Base-by-base conservation (phyloP, 257 asterid genomes). In the Solanum habrochaites region DNA sequence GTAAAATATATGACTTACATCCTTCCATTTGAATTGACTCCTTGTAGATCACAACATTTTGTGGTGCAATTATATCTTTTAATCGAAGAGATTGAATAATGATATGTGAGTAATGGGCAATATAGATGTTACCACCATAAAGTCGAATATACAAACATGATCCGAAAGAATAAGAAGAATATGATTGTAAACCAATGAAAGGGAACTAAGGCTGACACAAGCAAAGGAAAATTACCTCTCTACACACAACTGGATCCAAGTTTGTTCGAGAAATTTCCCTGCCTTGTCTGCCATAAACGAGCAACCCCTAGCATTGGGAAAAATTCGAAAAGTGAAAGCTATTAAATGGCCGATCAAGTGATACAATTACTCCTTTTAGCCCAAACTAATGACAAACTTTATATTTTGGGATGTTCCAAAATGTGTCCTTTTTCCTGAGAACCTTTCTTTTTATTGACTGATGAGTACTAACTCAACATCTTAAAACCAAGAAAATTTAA, bases 271-370 rank as follows among this genome's bases (percentile, higher is more conserved):
- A 93, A 88, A 96, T 97, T 94, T 97, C 99, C 83, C 94, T 93
- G 39, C 99, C 99, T 89, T 96, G 96, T 86, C 92, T 96, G 75
- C 99, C 99, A 88, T 97, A 96, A 39, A 97, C 99, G 71, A 97
- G 98, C 93, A 97, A 92, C 86, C 99, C 99, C 99, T 97, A 94
- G 87, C 92, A 77, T 84, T 89, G 27, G 20, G 27, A 29, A 49
- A 75, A 45, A 47, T 3, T 47, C 29, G 18, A 29, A 47, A 80
- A 80, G 12, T 80, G 2, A 49, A 27, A 80, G 67, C 67, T 80
- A 80, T 27, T 27, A 47, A 47, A 29, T 47, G 52, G 35, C 21
- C 1, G 21, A 47, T 29, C 67, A 27, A 80, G 47, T 27, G 85
- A 80, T 11, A 80, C 4, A 29, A 80, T 47, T 80, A 29, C 27